Evolutionary conservation across 306 rosid genomes (phyloP).

Genomic region (Castanospermum australe): DNA sequence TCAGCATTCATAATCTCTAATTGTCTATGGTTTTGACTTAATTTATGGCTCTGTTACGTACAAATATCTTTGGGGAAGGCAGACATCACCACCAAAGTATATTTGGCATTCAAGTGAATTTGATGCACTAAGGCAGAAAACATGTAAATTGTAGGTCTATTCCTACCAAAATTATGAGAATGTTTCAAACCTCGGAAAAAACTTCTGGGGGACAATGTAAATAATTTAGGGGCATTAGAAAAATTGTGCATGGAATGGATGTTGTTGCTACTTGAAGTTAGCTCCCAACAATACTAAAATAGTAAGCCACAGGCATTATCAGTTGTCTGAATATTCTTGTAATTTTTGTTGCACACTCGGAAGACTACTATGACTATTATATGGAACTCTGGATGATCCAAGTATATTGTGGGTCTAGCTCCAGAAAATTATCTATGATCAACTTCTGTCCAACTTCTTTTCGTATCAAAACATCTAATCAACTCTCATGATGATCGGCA

Average conservation of each 20-base stretch:
- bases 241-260: background rate
- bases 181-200: background rate
- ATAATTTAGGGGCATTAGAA: background rate
- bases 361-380: background rate
- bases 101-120: background rate
- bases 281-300: background rate
- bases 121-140: background rate
- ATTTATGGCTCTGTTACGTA: background rate
- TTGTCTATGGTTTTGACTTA: constrained; percentile 6
- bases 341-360: background rate
- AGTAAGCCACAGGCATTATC: background rate
- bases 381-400: background rate
- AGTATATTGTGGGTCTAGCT: background rate
- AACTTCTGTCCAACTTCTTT: background rate
- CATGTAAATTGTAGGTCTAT: background rate
- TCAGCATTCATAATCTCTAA: background rate
- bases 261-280: background rate
- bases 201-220: background rate
- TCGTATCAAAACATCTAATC: background rate
- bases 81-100: background rate
- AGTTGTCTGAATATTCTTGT: background rate
- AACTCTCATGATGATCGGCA: background rate
- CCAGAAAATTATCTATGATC: background rate
- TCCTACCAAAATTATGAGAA: background rate
- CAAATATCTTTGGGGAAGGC: background rate